phyloP scores from a whole-genome alignment of 768 basidiomycete genomes.

The Bullera alba region DNA sequence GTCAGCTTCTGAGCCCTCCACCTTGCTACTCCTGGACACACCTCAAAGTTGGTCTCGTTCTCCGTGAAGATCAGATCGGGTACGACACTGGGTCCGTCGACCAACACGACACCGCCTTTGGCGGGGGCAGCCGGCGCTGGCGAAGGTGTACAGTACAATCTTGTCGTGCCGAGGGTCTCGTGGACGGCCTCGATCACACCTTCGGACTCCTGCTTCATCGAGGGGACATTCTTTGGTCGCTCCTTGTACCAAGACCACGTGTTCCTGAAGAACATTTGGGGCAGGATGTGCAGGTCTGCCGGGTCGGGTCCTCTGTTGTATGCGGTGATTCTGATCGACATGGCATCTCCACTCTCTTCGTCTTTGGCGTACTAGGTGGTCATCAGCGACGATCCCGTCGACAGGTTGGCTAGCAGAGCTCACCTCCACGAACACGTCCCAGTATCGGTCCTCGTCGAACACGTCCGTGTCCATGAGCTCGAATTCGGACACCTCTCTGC shows the following conservation, averaged over 20 bases:
- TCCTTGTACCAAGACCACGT: slow-evolving; percentile 86
- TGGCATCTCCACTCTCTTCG: slow-evolving; percentile 75
- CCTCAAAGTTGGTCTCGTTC: slow-evolving; percentile 88
- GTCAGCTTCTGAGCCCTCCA: slow-evolving; percentile 1
- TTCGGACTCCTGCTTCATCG: slow-evolving; percentile 44
- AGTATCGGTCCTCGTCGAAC: slow-evolving; percentile 89
- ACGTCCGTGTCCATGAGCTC: slow-evolving; percentile 88
- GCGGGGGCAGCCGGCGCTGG: slow-evolving; percentile 76
- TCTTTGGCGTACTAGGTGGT: slow-evolving; percentile 87
- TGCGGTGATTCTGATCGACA: slow-evolving; percentile 87
- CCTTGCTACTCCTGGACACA: slow-evolving; percentile 1
- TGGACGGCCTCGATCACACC: slow-evolving; percentile 56
- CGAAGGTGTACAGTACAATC: slow-evolving; percentile 82
- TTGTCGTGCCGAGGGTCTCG: slow-evolving; percentile 63
- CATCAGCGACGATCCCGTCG: slow-evolving; percentile 6
- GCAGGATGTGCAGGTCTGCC: slow-evolving; percentile 86
- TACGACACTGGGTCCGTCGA: slow-evolving; percentile 59
- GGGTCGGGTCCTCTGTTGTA: slow-evolving; percentile 96
- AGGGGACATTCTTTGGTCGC: slow-evolving; percentile 45
- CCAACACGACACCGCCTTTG: slow-evolving; percentile 54
- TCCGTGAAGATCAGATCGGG: slow-evolving; percentile 91
- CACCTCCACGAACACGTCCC: slow-evolving; percentile 98
- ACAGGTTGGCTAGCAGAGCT: slow-evolving; percentile 32
- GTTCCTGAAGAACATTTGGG: slow-evolving; percentile 95
- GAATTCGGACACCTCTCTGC: slow-evolving; percentile 79